phyloP scores from a whole-genome alignment of 2,329 filamentous ascomycete species.

The Ceratocystiopsis minuta region DNA sequence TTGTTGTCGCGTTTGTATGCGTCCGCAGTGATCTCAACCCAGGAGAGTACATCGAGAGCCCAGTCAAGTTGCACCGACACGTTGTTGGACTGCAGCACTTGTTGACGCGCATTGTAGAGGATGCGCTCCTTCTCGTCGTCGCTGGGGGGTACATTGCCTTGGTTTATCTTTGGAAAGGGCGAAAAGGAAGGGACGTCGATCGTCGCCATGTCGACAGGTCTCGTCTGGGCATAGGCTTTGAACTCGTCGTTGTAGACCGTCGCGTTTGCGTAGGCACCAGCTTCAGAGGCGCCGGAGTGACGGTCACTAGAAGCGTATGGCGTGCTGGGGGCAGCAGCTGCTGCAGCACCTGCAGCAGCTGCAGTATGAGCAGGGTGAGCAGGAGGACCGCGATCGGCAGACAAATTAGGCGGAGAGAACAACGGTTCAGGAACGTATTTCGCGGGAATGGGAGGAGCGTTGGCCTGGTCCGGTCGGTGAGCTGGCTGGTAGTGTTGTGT shows the following conservation, averaged over 20 bases:
- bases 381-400: constrained; percentile 13
- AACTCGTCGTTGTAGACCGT: constrained; percentile 17
- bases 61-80: constrained; percentile 92
- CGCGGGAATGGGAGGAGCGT: too few species aligned
- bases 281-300: too few species aligned
- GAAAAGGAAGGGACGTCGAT: constrained; percentile 62
- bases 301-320: too few species aligned
- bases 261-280: too few species aligned
- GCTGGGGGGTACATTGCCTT: constrained; percentile 78
- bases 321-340: constrained; percentile 1
- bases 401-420: too few species aligned
- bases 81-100: constrained; percentile 83
- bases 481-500: constrained; percentile 7
- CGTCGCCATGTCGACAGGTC: constrained; percentile 18
- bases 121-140: constrained; percentile 89
- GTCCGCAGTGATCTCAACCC: constrained; percentile 69
- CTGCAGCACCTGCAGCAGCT: constrained; percentile 9
- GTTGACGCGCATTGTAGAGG: constrained; percentile 63
- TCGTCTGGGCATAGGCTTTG: constrained; percentile 24
- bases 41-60: constrained; percentile 82
- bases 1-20: constrained; percentile 48
- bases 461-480: constrained; percentile 6
- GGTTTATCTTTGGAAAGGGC: constrained; percentile 72
- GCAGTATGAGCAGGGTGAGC: constrained; percentile 8
- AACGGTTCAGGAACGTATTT: too few species aligned